Evolutionary conservation across 805 yeast species (phyloP).

Genomic region (Candida arabinofermentans): DNA sequence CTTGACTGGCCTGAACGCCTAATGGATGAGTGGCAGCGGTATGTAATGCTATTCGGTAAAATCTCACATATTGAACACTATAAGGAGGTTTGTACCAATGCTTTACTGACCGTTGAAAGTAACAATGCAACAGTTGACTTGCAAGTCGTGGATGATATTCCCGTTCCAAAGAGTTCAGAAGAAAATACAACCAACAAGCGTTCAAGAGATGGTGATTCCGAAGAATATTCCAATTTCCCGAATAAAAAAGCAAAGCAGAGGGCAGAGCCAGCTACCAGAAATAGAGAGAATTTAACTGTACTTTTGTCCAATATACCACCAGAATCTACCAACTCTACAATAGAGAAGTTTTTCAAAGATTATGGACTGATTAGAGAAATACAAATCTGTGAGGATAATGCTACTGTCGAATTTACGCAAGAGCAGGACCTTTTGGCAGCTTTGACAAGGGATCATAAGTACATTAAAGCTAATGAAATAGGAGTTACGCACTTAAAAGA

Average conservation of each 20-base stretch:
- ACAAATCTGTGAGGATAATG: conserved; percentile 27
- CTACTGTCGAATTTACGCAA: conserved; percentile 54
- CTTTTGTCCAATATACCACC: conserved; percentile 47
- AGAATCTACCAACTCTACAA: conserved; percentile 33
- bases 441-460: conserved; percentile 54
- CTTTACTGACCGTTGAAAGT: background rate
- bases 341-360: conserved; percentile 46
- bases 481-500: conserved; percentile 41
- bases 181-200: too few species aligned
- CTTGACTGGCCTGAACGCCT: conserved; percentile 52
- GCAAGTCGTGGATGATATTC: too few species aligned
- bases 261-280: conserved; percentile 34
- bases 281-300: conserved; percentile 58
- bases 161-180: too few species aligned
- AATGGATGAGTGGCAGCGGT: conserved; percentile 40
- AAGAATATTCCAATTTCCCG: too few species aligned
- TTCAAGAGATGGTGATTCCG: conserved; percentile 5
- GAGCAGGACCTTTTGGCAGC: conserved; percentile 52
- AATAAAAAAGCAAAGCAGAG: too few species aligned
- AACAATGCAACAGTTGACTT: too few species aligned
- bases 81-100: conserved; percentile 1
- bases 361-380: conserved; percentile 55
- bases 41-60: conserved; percentile 34
- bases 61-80: conserved; percentile 3
- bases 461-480: conserved; percentile 39